Percentiles rank a stretch among this genome's conserved stretches.
Evolutionary conservation across 2,329 filamentous ascomycete species (phyloP).

Genomic region (Fusarium tanahbumbuense): DNA sequence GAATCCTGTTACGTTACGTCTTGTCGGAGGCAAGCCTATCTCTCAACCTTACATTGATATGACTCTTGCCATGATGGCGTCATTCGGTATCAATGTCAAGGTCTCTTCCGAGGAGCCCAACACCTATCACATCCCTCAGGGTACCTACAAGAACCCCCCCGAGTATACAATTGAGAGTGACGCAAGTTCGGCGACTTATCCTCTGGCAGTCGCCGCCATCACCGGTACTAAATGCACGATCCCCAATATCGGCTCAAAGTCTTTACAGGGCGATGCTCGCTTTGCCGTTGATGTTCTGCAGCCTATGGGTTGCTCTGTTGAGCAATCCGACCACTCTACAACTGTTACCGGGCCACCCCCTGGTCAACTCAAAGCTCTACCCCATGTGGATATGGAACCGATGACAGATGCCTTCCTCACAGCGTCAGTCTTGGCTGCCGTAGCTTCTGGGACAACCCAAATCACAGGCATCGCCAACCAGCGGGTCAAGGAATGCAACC

Average conservation of each 20-base stretch:
- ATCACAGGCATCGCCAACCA: slow-evolving; percentile 98
- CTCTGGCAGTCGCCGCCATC: slow-evolving; percentile 91
- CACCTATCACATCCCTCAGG: slow-evolving; percentile 93
- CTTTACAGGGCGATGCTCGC: slow-evolving; percentile 92
- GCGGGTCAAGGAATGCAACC: slow-evolving; percentile 97
- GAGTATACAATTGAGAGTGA: slow-evolving; percentile 96
- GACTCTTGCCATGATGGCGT: slow-evolving; percentile 97
- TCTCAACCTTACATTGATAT: slow-evolving; percentile 98
- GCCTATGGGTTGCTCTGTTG: slow-evolving; percentile 93
- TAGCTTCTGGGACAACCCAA: slow-evolving; percentile 83
- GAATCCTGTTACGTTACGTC: slow-evolving; percentile 86
- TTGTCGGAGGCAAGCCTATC: slow-evolving; percentile 97
- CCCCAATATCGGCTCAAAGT: slow-evolving; percentile 93
- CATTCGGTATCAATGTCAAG: slow-evolving; percentile 86
- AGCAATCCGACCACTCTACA: slow-evolving; percentile 86
- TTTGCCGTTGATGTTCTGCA: slow-evolving; percentile 90
- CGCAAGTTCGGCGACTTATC: slow-evolving; percentile 97
- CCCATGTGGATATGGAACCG: slow-evolving; percentile 95
- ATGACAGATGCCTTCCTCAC: slow-evolving; percentile 99
- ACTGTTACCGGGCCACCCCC: slow-evolving; percentile 89
- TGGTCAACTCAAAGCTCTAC: slow-evolving; percentile 78
- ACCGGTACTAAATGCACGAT: slow-evolving; percentile 96
- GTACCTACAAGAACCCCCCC: slow-evolving; percentile 81
- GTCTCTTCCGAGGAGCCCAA: slow-evolving; percentile 82
- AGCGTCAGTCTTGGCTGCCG: slow-evolving; percentile 90